These are phyloP conservation scores for Suillus hirtellus DNA, from an alignment of 768 basidiomycete genomes.

Conservation along the genomic window DNA sequence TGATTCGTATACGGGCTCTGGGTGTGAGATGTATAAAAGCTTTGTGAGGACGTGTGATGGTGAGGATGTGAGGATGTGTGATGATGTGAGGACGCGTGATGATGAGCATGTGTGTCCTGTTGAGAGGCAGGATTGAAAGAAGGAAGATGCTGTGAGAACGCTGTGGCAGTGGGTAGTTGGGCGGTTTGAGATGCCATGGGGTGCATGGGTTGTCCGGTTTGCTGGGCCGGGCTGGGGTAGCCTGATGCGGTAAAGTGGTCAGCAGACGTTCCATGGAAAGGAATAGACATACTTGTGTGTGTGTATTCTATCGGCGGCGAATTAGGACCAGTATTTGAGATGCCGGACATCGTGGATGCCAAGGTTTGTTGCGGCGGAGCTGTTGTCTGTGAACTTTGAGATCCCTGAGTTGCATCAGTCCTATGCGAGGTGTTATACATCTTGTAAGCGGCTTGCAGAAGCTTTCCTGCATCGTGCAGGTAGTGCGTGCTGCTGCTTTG, in stretches of 20 bases:
- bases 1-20: background rate
- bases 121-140: background rate
- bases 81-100: background rate
- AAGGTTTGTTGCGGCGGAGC: background rate
- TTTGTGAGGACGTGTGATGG: background rate
- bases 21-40: conserved; percentile 4
- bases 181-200: background rate
- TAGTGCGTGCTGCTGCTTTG: background rate
- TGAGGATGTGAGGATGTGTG: background rate
- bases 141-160: background rate
- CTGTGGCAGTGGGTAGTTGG: background rate
- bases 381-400: background rate
- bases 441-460: conserved; percentile 3
- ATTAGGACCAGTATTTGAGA: background rate
- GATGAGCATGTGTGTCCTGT: conserved; percentile 1
- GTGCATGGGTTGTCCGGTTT: background rate
- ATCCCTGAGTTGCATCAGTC: background rate
- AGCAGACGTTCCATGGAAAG: background rate
- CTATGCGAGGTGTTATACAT: background rate
- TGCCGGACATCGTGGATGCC: background rate
- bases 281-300: background rate
- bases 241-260: background rate
- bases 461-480: background rate
- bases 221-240: background rate
- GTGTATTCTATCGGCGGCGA: background rate